Evolutionary conservation across 176 grass and related monocot species (phyloP).

Genomic region (Paspalum vaginatum): DNA sequence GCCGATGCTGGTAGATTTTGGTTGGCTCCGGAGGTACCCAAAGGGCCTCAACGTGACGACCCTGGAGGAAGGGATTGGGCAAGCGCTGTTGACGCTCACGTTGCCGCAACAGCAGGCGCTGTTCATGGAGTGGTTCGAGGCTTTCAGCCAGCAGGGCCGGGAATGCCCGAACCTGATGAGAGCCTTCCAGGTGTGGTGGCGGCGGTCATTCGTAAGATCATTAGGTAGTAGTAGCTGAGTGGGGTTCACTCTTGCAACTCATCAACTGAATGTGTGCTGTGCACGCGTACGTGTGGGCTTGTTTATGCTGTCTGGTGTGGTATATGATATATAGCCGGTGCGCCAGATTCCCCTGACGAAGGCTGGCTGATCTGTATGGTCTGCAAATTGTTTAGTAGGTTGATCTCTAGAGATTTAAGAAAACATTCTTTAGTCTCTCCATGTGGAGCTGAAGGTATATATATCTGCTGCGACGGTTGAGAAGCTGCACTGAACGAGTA

Average conservation of each 20-base stretch:
- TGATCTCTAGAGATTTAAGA: constrained; percentile 7
- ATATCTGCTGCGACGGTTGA: constrained; percentile 30
- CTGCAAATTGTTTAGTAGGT: constrained; percentile 23
- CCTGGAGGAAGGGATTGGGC: constrained; percentile 82
- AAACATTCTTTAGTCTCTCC: constrained; percentile 26
- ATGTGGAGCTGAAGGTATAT: constrained; percentile 9
- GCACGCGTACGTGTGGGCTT: background rate
- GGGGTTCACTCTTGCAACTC: constrained; percentile 14
- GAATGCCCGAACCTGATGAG: constrained; percentile 87
- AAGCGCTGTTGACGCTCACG: constrained; percentile 71
- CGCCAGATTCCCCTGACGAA: constrained; percentile 24
- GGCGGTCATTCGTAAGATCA: constrained; percentile 75
- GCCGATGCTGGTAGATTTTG: constrained; percentile 81
- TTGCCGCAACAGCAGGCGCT: constrained; percentile 74
- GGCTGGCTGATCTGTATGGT: background rate
- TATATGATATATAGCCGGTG: constrained; percentile 15
- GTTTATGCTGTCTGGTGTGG: constrained; percentile 22
- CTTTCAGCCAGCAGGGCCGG: constrained; percentile 61
- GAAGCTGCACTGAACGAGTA: constrained; percentile 35
- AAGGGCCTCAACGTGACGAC: constrained; percentile 71
- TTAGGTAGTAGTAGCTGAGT: constrained; percentile 32
- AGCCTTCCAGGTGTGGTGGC: constrained; percentile 95
- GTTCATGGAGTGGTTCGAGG: constrained; percentile 82
- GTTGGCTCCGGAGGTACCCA: constrained; percentile 72
- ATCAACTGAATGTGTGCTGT: background rate